Percentiles rank a stretch among this genome's conserved stretches.
These are phyloP conservation scores for Zea mays DNA, from an alignment of 176 grass and related monocot genomes.

Conservation along the genomic window DNA sequence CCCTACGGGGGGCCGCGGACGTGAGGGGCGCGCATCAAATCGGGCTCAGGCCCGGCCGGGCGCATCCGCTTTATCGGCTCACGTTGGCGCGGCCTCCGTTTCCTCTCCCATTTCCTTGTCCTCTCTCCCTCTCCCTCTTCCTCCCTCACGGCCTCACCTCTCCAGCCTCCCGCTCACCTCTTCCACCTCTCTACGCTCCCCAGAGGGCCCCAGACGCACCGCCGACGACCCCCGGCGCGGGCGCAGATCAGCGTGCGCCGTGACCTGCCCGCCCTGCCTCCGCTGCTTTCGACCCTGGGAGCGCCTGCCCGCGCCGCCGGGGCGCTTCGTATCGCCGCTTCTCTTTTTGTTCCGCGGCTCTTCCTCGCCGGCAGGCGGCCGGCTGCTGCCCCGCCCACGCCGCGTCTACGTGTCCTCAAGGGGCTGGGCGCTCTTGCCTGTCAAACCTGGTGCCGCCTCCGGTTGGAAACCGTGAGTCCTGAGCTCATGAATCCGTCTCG, in stretches of 20 bases:
- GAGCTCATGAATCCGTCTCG: not conserved
- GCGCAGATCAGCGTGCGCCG: slow-evolving; percentile 37
- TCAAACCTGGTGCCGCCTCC: not conserved
- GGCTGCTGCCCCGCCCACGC: not conserved
- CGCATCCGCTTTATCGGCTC: slow-evolving; percentile 60
- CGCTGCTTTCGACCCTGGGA: not conserved
- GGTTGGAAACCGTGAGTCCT: slow-evolving; percentile 6
- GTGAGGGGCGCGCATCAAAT: slow-evolving; percentile 49
- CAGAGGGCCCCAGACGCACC: not conserved
- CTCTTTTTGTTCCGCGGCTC: not conserved
- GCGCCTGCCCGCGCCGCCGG: slow-evolving; percentile 2
- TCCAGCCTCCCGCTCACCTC: not conserved
- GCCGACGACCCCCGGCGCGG: not conserved
- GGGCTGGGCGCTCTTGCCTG: not conserved
- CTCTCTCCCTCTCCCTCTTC: not conserved
- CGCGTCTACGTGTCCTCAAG: not conserved
- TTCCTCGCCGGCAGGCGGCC: not conserved
- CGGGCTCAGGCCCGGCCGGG: slow-evolving; percentile 39
- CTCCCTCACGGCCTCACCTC: slow-evolving; percentile 16
- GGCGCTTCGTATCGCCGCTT: slow-evolving; percentile 1
- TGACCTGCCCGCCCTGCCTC: not conserved
- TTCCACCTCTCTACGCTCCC: not conserved
- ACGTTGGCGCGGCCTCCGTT: slow-evolving; percentile 57
- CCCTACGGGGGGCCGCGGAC: slow-evolving; percentile 27
- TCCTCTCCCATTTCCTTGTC: slow-evolving; percentile 23